Base-by-base conservation (phyloP, 2,329 filamentous ascomycete species). In the Pseudocercospora eumusae region DNA sequence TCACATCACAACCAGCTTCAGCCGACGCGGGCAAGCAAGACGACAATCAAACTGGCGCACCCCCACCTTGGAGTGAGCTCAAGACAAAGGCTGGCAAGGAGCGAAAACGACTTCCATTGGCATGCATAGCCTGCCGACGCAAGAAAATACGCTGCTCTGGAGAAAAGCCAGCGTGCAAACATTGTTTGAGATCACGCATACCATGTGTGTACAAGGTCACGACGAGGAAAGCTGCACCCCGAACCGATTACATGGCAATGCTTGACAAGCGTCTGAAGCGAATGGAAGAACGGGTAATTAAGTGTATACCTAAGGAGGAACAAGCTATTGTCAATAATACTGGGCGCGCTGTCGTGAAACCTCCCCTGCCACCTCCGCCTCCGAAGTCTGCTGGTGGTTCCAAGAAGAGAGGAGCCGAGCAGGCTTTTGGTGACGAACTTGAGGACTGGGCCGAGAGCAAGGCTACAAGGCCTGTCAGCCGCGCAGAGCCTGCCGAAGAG, bases 241-340 rank as follows among this genome's bases (percentile, higher is more conserved):
- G 95, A 57, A 98, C 95, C 18, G 95, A 98, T 77, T 98, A 98
- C 77, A 98, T 98, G 95, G 92, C 93, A 45, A 98, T 98, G 92
- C 80, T 98, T 70, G 95, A 98, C 78, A 97, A 96, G 78, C 86
- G 95, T 57, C 77, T 98, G 68, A 97, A 96, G 80, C 84, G 93
- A 61, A 98, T 98, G 95, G 95, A 99, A 77, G 93, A 98, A 72
- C 88, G 93, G 60, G 95, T 98, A 65, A 96, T 98, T 78, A 96
- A 96, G 75, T 89, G 93, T 62, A 89, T 98, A 27, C 93, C 95
- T 0, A 96, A 93, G 73, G 85, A 91, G 45, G 92, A 96, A 66
- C 84, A 91, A 65, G 87, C 89, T 45, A 81, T 86, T 25, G 82
- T 88, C 62, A 80, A 84, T 8, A 81, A 83, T 7, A 88, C 96